Evolutionary conservation across 1,284 basidiomycete genomes (phyloP).

Genomic region (Sphaerobolus stellatus): DNA sequence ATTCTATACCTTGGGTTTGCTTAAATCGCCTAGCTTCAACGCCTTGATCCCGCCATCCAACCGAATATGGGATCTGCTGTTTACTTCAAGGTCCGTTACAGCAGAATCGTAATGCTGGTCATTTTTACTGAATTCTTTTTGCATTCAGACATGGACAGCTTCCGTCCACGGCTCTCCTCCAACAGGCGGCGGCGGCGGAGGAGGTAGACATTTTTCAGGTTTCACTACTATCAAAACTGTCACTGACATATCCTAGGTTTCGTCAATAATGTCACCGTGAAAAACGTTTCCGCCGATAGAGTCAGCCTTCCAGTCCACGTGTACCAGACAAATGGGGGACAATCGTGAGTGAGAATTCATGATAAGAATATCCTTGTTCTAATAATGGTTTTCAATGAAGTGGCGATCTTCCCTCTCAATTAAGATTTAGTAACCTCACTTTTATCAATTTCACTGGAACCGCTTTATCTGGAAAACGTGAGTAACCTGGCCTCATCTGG

Average conservation of each 20-base stretch:
- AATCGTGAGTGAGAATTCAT: slow-evolving; percentile 37
- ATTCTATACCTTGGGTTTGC: background rate
- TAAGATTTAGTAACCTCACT: slow-evolving; percentile 48
- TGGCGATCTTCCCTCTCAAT: slow-evolving; percentile 48
- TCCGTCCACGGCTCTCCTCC: slow-evolving; percentile 55
- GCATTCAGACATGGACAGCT: slow-evolving; percentile 66
- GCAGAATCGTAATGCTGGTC: background rate
- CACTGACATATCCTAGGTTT: slow-evolving; percentile 35
- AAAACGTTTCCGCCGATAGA: slow-evolving; percentile 47
- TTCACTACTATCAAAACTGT: background rate
- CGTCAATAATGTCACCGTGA: slow-evolving; percentile 49
- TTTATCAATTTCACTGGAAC: slow-evolving; percentile 54
- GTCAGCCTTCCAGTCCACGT: slow-evolving; percentile 48
- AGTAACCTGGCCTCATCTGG: slow-evolving; percentile 18
- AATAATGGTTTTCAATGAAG: slow-evolving; percentile 28
- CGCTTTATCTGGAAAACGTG: slow-evolving; percentile 42
- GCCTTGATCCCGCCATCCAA: slow-evolving; percentile 47
- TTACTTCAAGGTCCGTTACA: slow-evolving; percentile 15
- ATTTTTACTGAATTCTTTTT: slow-evolving; percentile 34
- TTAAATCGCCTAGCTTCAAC: too few species aligned
- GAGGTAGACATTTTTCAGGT: slow-evolving; percentile 32
- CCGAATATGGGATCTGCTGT: slow-evolving; percentile 56
- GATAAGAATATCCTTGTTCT: background rate
- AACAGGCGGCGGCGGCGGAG: slow-evolving; percentile 61
- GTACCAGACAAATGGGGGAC: slow-evolving; percentile 53